A percentile compares a stretch with the other conserved stretches of the same genome.
Conservation (phyloP, 2,329 filamentous ascomycete species). For the Sclerotinia borealis region DNA sequence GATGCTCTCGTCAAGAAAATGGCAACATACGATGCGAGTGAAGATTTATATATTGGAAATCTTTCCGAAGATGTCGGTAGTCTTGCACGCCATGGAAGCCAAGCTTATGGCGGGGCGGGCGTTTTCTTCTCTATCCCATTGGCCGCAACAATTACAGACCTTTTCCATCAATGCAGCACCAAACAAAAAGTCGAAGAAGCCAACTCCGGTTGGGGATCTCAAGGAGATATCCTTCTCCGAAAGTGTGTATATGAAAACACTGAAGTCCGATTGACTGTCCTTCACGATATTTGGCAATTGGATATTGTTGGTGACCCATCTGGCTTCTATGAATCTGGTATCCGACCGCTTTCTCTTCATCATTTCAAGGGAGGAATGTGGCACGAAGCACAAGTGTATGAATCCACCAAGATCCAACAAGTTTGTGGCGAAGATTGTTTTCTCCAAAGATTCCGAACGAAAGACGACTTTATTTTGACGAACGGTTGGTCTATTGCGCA, state of each 20-base stretch:
- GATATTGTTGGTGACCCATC: constrained; percentile 29
- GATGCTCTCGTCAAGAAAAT: constrained; percentile 27
- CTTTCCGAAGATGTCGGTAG: constrained; percentile 31
- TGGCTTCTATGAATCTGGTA: constrained; percentile 31
- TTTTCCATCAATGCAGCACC: constrained; percentile 42
- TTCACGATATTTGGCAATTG: constrained; percentile 29
- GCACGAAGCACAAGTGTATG: constrained; percentile 36
- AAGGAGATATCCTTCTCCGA: constrained; percentile 30
- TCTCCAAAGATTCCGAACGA: constrained; percentile 29
- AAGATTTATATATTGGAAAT: constrained; percentile 30
- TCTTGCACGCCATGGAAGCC: constrained; percentile 30
- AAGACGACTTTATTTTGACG: constrained; percentile 30
- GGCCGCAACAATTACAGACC: constrained; percentile 40
- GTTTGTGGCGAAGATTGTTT: constrained; percentile 32
- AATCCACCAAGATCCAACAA: constrained; percentile 27
- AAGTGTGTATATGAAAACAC: constrained; percentile 32
- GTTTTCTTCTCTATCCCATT: constrained; percentile 36
- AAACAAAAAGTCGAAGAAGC: constrained; percentile 48
- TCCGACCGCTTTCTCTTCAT: constrained; percentile 27
- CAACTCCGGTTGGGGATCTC: constrained; percentile 51
- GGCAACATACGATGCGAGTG: constrained; percentile 20
- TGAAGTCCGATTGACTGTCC: constrained; percentile 28
- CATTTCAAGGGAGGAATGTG: constrained; percentile 45
- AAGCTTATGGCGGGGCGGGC: constrained; percentile 32
- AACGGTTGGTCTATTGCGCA: constrained; percentile 30